These are phyloP conservation scores for Thalassiosira allenii DNA, from an alignment of 352 stramenopile species.

Conservation along the genomic window DNA sequence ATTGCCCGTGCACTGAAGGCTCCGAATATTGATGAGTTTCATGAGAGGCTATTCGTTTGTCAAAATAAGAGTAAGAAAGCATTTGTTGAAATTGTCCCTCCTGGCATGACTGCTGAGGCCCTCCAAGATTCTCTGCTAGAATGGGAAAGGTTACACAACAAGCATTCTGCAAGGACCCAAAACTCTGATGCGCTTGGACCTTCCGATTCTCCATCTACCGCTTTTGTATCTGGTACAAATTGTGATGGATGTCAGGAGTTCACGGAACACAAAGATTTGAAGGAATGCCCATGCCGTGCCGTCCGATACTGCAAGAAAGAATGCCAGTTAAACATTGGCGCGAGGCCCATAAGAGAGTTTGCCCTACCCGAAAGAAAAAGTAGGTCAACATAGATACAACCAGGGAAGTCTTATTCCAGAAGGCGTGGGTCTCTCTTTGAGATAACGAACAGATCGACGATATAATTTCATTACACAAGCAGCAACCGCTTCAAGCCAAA, in stretches of 20 bases:
- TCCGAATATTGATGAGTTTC: background rate
- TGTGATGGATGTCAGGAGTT: background rate
- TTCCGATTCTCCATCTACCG: background rate
- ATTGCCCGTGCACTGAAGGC: background rate
- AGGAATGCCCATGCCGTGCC: background rate
- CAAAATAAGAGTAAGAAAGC: background rate
- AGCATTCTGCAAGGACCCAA: background rate
- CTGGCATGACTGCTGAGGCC: background rate
- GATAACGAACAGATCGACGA: too few species aligned
- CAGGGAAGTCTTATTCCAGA: too few species aligned
- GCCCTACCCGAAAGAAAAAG: background rate
- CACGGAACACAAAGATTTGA: background rate
- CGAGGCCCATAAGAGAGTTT: background rate
- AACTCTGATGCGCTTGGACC: background rate
- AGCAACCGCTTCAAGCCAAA: too few species aligned
- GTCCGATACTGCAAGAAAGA: background rate
- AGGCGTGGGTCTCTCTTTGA: too few species aligned
- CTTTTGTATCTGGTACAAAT: background rate
- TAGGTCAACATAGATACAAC: background rate
- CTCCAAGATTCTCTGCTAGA: too few species aligned
- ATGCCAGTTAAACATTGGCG: background rate
- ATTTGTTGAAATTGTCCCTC: background rate
- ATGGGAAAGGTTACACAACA: too few species aligned
- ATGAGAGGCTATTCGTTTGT: constrained; percentile 4
- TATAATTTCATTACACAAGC: too few species aligned